Conservation (phyloP, 768 basidiomycete genomes). For the Phaffia australis region DNA sequence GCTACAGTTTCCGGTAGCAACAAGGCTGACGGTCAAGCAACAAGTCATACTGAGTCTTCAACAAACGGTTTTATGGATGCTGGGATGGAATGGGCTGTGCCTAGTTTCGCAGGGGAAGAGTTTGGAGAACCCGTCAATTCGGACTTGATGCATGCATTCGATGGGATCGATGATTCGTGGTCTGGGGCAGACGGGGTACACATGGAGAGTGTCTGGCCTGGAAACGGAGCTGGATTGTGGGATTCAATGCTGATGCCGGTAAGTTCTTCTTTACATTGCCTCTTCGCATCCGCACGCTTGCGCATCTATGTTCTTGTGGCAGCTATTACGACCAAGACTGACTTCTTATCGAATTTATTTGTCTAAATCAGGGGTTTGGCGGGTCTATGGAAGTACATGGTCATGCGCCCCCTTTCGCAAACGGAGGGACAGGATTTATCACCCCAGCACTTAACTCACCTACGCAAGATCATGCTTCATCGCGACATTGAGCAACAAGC, state of each 20-base stretch:
- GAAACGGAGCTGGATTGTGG: slow-evolving; percentile 1
- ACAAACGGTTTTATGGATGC: not conserved
- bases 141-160: not conserved
- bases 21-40: not conserved
- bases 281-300: too few relatives aligned
- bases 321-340: too few relatives aligned
- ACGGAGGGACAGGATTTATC: too few relatives aligned
- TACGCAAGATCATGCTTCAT: too few relatives aligned
- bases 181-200: not conserved
- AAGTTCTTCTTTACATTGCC: too few relatives aligned
- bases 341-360: too few relatives aligned
- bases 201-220: slow-evolving; percentile 4
- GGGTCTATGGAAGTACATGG: too few relatives aligned
- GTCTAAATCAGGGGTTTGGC: too few relatives aligned
- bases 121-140: not conserved
- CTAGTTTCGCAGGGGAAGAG: not conserved
- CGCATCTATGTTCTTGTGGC: too few relatives aligned
- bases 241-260: slow-evolving; percentile 18
- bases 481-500: too few relatives aligned
- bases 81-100: not conserved
- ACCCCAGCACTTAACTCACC: too few relatives aligned
- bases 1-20: not conserved
- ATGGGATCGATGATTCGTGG: slow-evolving; percentile 1
- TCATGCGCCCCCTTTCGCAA: too few relatives aligned
- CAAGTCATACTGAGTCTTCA: not conserved